phyloP scores from a whole-genome alignment of 352 stramenopile genomes.

The Pythium plurisporium region DNA sequence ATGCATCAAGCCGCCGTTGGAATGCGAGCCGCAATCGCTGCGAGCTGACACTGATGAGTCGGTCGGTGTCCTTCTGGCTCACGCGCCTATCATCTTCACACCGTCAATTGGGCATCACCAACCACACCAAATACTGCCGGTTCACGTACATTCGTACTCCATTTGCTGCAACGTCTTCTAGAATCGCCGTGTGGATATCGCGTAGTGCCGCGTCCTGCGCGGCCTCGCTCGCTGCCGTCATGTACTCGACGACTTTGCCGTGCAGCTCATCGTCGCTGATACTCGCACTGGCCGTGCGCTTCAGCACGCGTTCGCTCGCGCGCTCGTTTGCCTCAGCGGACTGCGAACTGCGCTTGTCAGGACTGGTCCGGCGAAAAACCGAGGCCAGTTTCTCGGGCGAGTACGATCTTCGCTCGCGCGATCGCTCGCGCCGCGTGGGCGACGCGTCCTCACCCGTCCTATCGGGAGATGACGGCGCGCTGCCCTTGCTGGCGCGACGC shows the following conservation, averaged over 20 bases:
- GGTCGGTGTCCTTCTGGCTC: conserved; percentile 23
- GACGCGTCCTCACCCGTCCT: conserved; percentile 6
- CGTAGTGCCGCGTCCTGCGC: conserved; percentile 20
- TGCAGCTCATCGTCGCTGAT: conserved; percentile 28
- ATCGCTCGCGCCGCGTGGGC: conserved; percentile 1
- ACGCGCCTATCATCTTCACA: conserved; percentile 5
- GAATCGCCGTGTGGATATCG: conserved; percentile 19
- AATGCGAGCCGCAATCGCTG: conserved; percentile 33
- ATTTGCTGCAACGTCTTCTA: conserved; percentile 11
- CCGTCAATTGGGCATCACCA: not conserved
- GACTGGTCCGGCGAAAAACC: conserved; percentile 15
- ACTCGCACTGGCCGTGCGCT: conserved; percentile 11
- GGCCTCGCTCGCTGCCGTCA: conserved; percentile 19
- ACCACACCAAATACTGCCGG: not conserved
- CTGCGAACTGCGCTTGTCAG: too few species aligned
- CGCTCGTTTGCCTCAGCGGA: not conserved
- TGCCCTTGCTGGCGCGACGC: conserved; percentile 13
- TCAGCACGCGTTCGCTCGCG: not conserved
- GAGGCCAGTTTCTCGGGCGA: conserved; percentile 19
- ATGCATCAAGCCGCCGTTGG: conserved; percentile 31
- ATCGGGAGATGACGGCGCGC: conserved; percentile 9
- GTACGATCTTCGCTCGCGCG: conserved; percentile 18
- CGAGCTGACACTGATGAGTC: conserved; percentile 27
- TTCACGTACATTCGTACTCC: conserved; percentile 11
- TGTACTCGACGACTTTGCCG: conserved; percentile 26